Evolutionary conservation across 2,329 filamentous ascomycete species (phyloP).

Genomic region (Nakataea oryzae): DNA sequence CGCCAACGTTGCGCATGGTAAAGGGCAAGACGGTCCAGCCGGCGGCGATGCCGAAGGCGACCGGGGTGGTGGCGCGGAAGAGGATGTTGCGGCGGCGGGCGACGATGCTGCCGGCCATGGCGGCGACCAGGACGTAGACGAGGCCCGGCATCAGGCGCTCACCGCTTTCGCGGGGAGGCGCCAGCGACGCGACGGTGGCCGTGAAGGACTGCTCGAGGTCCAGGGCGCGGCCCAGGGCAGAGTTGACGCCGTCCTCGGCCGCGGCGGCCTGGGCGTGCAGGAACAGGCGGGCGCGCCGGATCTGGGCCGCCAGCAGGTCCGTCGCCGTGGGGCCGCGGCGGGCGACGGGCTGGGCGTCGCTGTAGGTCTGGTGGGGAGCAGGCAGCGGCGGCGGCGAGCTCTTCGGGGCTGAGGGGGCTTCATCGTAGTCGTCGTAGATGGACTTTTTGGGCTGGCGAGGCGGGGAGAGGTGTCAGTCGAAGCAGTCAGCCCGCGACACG

Average conservation of each 20-base stretch:
- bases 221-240: conserved; percentile 69
- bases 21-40: conserved; percentile 79
- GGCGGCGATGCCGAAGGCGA: conserved; percentile 71
- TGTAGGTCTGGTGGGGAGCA: conserved; percentile 17
- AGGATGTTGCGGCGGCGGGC: conserved; percentile 79
- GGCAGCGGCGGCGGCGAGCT: conserved; percentile 12
- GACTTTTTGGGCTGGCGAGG: conserved; percentile 45
- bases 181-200: conserved; percentile 76
- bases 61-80: conserved; percentile 64
- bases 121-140: conserved; percentile 85
- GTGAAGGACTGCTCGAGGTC: conserved; percentile 84
- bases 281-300: conserved; percentile 70
- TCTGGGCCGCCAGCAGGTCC: conserved; percentile 75
- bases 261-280: conserved; percentile 65
- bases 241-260: conserved; percentile 76
- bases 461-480: background rate
- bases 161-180: conserved; percentile 72
- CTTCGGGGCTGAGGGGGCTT: conserved; percentile 12
- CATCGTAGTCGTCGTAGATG: conserved; percentile 68
- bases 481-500: background rate
- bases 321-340: conserved; percentile 61
- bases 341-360: conserved; percentile 16
- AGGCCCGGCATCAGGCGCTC: conserved; percentile 84
- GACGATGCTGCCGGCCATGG: conserved; percentile 91
- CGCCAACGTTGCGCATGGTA: conserved; percentile 80